Evolutionary conservation across 345 rosid species (phyloP), one percentile per base, ranked within the genome.

Genomic region (Moringa oleifera): DNA sequence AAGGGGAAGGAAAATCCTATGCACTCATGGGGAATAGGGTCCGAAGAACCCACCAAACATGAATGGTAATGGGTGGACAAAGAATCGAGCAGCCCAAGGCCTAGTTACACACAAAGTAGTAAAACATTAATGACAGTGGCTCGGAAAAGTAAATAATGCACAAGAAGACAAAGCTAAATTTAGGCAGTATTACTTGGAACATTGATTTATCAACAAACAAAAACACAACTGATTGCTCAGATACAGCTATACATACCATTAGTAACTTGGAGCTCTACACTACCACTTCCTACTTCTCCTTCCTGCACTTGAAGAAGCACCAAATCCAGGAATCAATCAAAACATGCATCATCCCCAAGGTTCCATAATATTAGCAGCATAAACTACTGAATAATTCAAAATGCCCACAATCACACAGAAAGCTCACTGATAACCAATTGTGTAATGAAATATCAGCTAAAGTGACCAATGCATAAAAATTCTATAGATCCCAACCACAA

Each of bases 171-270:
- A 28, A 28, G 33, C 33, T 28, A 28, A 28, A 28, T 28, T 2
- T 2, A 2, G 8, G 33, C 33, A 56, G 31, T 56, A 47, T 17
- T 45, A 55, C 6, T 2, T 21, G n/a, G n/a, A n/a, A n/a, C n/a
- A n/a, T n/a, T n/a, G n/a, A n/a, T n/a, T n/a, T n/a, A n/a, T n/a
- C n/a, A n/a, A n/a, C n/a, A n/a, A n/a, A n/a, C n/a, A n/a, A n/a
- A n/a, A n/a, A n/a, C n/a, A n/a, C n/a, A n/a, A n/a, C n/a, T n/a
- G n/a, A n/a, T n/a, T n/a, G n/a, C n/a, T n/a, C n/a, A n/a, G n/a
- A n/a, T n/a, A n/a, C n/a, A n/a, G n/a, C n/a, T n/a, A 61, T 28
- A 65, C 71, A n/a, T 67, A 81, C 88, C 85, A 63, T 58, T 64
- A 24, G 58, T 65, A 51, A 21, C 52, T 33, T 63, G 76, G 62